These are phyloP conservation scores for Cladosporium sp. DNA, from an alignment of 2,329 filamentous ascomycete species.

Conservation along the genomic window DNA sequence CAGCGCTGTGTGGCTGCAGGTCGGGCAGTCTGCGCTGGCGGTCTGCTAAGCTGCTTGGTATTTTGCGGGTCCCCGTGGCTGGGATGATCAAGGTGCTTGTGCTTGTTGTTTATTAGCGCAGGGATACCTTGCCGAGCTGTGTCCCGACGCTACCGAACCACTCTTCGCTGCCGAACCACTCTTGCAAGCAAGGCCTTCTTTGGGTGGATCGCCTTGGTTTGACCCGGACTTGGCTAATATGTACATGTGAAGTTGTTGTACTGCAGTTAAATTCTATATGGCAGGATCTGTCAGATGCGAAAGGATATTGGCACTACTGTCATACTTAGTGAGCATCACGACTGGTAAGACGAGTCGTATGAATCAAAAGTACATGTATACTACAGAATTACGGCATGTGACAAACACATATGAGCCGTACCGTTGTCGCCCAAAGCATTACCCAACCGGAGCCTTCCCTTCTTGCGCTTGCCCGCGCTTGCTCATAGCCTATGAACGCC, in stretches of 20 bases:
- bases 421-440: not conserved
- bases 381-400: no score
- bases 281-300: no score
- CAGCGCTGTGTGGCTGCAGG: not conserved
- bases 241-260: no score
- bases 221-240: no score
- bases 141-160: not conserved
- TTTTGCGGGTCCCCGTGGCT: not conserved
- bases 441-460: not conserved
- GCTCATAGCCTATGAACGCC: constrained; percentile 8
- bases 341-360: no score
- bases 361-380: no score
- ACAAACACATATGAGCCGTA: not conserved
- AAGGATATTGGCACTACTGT: no score
- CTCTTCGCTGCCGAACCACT: not conserved
- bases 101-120: no score
- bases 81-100: no score
- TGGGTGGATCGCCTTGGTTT: not conserved
- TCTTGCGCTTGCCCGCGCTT: not conserved
- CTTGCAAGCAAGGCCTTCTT: constrained; percentile 5
- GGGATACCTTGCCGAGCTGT: constrained; percentile 5
- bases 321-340: no score
- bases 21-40: constrained; percentile 8
- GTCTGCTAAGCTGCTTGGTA: not conserved
- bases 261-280: no score